phyloP scores from a whole-genome alignment of 1,284 basidiomycete genomes.

The Microbotryum lychnidis-dioicae region DNA sequence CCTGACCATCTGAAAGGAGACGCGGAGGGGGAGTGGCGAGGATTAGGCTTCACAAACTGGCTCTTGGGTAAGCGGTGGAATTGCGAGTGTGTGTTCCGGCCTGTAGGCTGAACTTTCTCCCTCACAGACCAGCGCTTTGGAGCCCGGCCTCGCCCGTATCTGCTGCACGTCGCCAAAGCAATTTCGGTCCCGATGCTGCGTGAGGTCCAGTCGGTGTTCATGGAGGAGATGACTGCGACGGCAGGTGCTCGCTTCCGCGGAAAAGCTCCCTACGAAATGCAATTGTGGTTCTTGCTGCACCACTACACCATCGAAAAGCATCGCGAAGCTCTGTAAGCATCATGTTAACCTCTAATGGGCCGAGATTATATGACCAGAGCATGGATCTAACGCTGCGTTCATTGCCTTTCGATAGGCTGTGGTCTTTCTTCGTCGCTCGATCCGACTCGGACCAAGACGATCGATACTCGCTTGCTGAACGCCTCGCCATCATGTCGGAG shows the following conservation, averaged over 20 bases:
- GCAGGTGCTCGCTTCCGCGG: slow-evolving; percentile 19
- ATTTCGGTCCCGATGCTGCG: slow-evolving; percentile 16
- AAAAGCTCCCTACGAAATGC: slow-evolving; percentile 6
- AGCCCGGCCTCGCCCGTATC: slow-evolving; percentile 20
- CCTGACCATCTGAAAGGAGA: not conserved
- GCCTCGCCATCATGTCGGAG: slow-evolving; percentile 1
- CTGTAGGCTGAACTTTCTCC: too few species aligned
- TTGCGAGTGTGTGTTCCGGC: not conserved
- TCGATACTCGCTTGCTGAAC: slow-evolving; percentile 10
- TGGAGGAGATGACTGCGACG: slow-evolving; percentile 18
- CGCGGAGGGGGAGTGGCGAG: slow-evolving; percentile 24
- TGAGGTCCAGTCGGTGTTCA: slow-evolving; percentile 21
- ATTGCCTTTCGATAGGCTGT: slow-evolving; percentile 5
- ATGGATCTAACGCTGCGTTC: too few species aligned
- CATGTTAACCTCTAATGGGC: fast-evolving
- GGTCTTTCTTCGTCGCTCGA: slow-evolving; percentile 21
- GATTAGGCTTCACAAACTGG: slow-evolving; percentile 11
- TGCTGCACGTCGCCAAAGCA: slow-evolving; percentile 24
- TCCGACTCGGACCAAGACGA: slow-evolving; percentile 8
- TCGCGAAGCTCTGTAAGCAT: slow-evolving; percentile 20
- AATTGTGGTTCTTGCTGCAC: slow-evolving; percentile 8
- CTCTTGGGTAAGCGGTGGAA: slow-evolving; percentile 8
- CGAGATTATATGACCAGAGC: too few species aligned
- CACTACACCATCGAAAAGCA: slow-evolving; percentile 27
- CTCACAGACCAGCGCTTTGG: slow-evolving; percentile 27